Base-by-base conservation (phyloP, 306 rosid species). In the Vigna trinervia region DNA sequence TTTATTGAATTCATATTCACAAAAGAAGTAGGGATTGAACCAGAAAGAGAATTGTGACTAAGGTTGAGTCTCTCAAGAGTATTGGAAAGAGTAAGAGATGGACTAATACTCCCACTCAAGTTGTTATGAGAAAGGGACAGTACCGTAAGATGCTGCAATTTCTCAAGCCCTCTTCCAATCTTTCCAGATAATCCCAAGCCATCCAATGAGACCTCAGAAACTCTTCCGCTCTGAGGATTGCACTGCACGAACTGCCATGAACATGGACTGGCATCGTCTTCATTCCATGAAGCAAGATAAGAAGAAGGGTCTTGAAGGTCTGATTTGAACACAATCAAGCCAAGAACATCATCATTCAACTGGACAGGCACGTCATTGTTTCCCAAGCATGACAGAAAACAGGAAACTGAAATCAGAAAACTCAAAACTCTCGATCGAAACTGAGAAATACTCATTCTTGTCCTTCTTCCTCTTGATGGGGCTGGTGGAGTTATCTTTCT, bases 281-380 rank as follows among this genome's bases (percentile, higher is more conserved):
- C 98, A 57, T 89, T 91, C 98, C 98, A 95, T 3, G 93, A 90
- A 13, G 88, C 51, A 12, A 95, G 98, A 43, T 77, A 48, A 1
- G 87, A 81, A 67, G 87, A 87, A 61, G 96, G 97, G 82, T 95
- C 98, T 4, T 81, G 65, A 48, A 95, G 84, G 84, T 85, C 93
- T 7, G 96, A 92, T 81, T 95, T 95, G 73, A 95, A 92, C 68
- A 95, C 92, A 10, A 95, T 89, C 64, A 95, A 81, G 26, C 98
- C 98, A 77, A 95, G 84, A 32, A 95, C 89, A 74, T 95, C 98
- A 81, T 86, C 92, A 80, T 95, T 95, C 72, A 92, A 75, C 54
- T 85, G 89, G 10, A 48, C 34, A 52, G 70, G 34, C 6, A 82
- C 28, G 74, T 58, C 82, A 50, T 56, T 72, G 73, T 48, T 80